These are phyloP conservation scores for Botrytis fragariae DNA, from an alignment of 2,329 filamentous ascomycete genomes.

Conservation along the genomic window DNA sequence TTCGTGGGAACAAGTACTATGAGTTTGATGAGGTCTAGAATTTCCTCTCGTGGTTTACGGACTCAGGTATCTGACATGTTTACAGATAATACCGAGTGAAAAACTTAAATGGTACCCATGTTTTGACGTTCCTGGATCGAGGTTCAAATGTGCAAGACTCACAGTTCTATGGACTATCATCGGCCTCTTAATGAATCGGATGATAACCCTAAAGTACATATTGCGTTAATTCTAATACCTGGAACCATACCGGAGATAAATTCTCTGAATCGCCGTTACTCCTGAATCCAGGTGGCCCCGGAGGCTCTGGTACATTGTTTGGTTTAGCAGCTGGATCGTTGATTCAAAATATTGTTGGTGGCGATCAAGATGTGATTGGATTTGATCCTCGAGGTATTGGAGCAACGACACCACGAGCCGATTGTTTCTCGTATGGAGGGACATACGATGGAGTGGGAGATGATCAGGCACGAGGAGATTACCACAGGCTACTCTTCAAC, in stretches of 20 bases:
- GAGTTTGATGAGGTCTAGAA: slow-evolving; percentile 12
- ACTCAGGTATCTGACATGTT: background rate
- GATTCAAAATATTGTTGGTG: slow-evolving; percentile 42
- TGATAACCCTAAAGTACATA: slow-evolving; percentile 34
- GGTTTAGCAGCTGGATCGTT: slow-evolving; percentile 32
- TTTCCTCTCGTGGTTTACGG: background rate
- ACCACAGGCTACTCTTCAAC: slow-evolving; percentile 28
- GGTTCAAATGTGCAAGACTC: slow-evolving; percentile 44
- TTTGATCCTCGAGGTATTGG: slow-evolving; percentile 53
- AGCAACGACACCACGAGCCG: slow-evolving; percentile 48
- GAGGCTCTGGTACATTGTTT: slow-evolving; percentile 43
- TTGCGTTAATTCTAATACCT: slow-evolving; percentile 32
- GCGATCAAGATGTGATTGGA: slow-evolving; percentile 46
- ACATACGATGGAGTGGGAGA: slow-evolving; percentile 21
- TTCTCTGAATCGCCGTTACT: slow-evolving; percentile 44
- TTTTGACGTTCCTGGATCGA: slow-evolving; percentile 27
- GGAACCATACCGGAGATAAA: slow-evolving; percentile 26
- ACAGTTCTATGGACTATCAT: slow-evolving; percentile 49
- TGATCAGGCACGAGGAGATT: slow-evolving; percentile 44
- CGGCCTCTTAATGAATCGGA: slow-evolving; percentile 41
- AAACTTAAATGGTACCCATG: slow-evolving; percentile 48
- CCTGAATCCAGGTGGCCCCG: slow-evolving; percentile 49
- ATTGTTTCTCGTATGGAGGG: slow-evolving; percentile 49
- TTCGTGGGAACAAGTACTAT: background rate
- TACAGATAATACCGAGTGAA: slow-evolving; percentile 45